Conservation (phyloP, 2,329 filamentous ascomycete genomes). For the Pyrenophora teres region DNA sequence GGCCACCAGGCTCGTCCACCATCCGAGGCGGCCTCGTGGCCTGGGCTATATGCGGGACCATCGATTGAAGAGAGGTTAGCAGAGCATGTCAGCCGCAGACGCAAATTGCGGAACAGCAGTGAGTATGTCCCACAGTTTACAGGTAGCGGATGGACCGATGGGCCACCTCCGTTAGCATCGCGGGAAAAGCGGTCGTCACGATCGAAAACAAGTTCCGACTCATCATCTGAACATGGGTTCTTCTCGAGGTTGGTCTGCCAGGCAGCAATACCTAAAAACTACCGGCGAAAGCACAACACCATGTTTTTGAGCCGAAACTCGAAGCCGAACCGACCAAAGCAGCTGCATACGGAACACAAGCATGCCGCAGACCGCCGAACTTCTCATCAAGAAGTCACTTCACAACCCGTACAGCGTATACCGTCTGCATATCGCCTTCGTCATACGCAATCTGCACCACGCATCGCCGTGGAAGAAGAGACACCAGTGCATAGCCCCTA, state of each 20-base stretch:
- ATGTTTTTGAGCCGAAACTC: slow-evolving; percentile 3
- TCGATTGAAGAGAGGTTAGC: slow-evolving; percentile 23
- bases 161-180: background rate
- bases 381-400: background rate
- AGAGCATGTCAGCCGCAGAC: slow-evolving; percentile 13
- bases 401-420: slow-evolving; percentile 12
- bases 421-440: slow-evolving; percentile 14
- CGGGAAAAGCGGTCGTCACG: background rate
- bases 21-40: slow-evolving; percentile 28
- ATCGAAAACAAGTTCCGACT: slow-evolving; percentile 9
- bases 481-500: background rate
- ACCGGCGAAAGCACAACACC: slow-evolving; percentile 7
- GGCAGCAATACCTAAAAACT: slow-evolving; percentile 8
- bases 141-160: slow-evolving; percentile 7
- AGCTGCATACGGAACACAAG: background rate
- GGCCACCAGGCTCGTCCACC: slow-evolving; percentile 32
- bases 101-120: slow-evolving; percentile 1
- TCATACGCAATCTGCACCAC: slow-evolving; percentile 13
- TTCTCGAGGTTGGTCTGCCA: slow-evolving; percentile 22
- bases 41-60: slow-evolving; percentile 23
- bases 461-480: slow-evolving; percentile 2
- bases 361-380: background rate
- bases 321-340: slow-evolving; percentile 1
- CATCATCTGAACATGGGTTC: slow-evolving; percentile 8
- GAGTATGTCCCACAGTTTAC: background rate